These are phyloP conservation scores for Stygiomarasmius scandens DNA, from an alignment of 1,284 basidiomycete genomes.

Conservation along the genomic window DNA sequence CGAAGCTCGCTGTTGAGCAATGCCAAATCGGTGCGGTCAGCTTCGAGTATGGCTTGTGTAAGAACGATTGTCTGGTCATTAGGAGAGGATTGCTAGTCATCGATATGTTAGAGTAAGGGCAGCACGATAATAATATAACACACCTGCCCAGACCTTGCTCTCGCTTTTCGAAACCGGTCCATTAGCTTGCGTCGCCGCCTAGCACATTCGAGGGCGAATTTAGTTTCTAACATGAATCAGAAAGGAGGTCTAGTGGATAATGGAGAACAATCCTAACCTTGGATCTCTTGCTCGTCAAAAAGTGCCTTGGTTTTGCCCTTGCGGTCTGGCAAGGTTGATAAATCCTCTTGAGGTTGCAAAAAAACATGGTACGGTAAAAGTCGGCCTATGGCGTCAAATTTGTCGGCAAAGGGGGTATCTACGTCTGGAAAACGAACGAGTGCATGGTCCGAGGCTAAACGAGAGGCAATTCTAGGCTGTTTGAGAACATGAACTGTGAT, in stretches of 20 bases:
- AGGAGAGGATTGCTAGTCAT: constrained; percentile 55
- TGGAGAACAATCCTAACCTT: constrained; percentile 42
- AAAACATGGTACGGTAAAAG: constrained; percentile 78
- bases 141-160: constrained; percentile 60
- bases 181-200: constrained; percentile 56
- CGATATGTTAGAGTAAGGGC: constrained; percentile 13
- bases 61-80: constrained; percentile 65
- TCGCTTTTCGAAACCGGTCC: constrained; percentile 56
- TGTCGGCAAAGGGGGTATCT: constrained; percentile 66
- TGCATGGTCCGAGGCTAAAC: constrained; percentile 63
- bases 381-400: constrained; percentile 61
- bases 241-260: background rate
- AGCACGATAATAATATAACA: constrained; percentile 20
- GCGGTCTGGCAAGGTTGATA: constrained; percentile 39
- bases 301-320: constrained; percentile 65
- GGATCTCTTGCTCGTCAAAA: constrained; percentile 52
- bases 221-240: constrained; percentile 50
- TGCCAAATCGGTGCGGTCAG: constrained; percentile 63
- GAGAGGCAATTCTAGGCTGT: constrained; percentile 51
- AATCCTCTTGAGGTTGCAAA: constrained; percentile 69
- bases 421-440: constrained; percentile 62
- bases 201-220: constrained; percentile 67
- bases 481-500: constrained; percentile 1
- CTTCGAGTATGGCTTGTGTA: constrained; percentile 62
- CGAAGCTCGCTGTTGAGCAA: constrained; percentile 60